Evolutionary conservation across 2,329 filamentous ascomycete genomes (phyloP), one percentile per base, ranked within the genome.

Genomic region (Fusarium tjaetaba): DNA sequence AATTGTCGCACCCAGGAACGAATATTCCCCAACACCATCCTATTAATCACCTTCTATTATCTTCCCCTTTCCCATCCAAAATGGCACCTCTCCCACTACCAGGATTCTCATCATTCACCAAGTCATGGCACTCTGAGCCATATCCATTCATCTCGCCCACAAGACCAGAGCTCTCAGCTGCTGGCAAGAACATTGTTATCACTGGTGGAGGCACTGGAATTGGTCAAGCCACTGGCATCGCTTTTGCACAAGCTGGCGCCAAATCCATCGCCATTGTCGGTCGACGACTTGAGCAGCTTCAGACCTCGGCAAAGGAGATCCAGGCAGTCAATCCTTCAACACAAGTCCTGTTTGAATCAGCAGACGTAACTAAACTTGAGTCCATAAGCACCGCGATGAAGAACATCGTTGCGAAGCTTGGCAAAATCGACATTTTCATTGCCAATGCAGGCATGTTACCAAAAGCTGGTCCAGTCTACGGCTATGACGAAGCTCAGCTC

Each of bases 171-270:
- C 76, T 84, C 9, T 81, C 79, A 0, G 80, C 78, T 4, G 74
- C 70, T 5, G 81, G 80, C 6, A 79, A 80, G 34, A 89, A 86
- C 15, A 87, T 91, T 10, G 83, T 93, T 20, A 90, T 93, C 76
- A 92, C 90, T 2, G 91, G 91, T 46, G 90, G 87, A 7, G 87
- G 88, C 4, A 87, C 86, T 1, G 90, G 91, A 16, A 88, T 93
- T 32, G 91, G 91, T 3, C 88, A 88, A 66, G 88, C 90, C 1
- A 87, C 91, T 14, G 91, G 90, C 2, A 85, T 86, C 48, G 83
- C 90, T 30, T 93, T 87, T 68, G 79, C 82, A 4, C 71, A 76
- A 11, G 86, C 86, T 0, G 80, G 80, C 0, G 82, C 83, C 4
- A 53, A 73, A 5, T 79, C 78, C 1, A 74, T 87, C 16, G 77